phyloP scores from a whole-genome alignment of 768 basidiomycete species.

The Leccinum boreale region DNA sequence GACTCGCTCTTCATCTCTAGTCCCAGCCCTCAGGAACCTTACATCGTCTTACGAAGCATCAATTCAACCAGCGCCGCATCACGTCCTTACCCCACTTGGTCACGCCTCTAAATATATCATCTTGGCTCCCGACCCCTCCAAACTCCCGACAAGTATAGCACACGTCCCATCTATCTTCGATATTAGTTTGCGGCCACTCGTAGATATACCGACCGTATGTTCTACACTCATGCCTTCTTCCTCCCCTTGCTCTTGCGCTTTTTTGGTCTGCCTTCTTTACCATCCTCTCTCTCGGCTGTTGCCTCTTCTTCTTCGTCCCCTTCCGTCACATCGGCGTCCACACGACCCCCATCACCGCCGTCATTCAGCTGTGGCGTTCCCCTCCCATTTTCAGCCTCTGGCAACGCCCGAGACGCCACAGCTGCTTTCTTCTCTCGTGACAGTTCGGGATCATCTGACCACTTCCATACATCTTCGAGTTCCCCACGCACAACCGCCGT shows the following conservation, averaged over 20 bases:
- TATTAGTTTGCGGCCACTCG: background rate
- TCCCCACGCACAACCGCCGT: slow-evolving; percentile 67
- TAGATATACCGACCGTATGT: slow-evolving; percentile 1
- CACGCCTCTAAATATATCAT: slow-evolving; percentile 4
- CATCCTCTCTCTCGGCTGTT: background rate
- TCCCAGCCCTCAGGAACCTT: slow-evolving; percentile 13
- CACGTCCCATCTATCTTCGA: slow-evolving; percentile 12
- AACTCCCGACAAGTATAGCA: slow-evolving; percentile 1
- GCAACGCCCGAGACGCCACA: slow-evolving; percentile 11
- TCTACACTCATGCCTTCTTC: slow-evolving; percentile 11
- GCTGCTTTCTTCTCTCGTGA: slow-evolving; percentile 15
- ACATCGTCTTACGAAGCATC: slow-evolving; percentile 14
- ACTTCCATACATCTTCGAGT: slow-evolving; percentile 63
- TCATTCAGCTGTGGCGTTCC: slow-evolving; percentile 13
- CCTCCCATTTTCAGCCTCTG: slow-evolving; percentile 15
- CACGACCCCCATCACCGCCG: slow-evolving; percentile 15
- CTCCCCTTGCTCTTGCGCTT: slow-evolving; percentile 21
- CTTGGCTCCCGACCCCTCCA: background rate
- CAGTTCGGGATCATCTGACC: slow-evolving; percentile 55
- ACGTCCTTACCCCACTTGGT: slow-evolving; percentile 5
- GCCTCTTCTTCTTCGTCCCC: slow-evolving; percentile 16
- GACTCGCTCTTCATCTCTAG: background rate
- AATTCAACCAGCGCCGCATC: slow-evolving; percentile 10
- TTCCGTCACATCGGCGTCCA: slow-evolving; percentile 2
- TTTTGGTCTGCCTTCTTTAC: slow-evolving; percentile 8